Base-by-base conservation (phyloP, 768 basidiomycete species). In the Dentipellis fragilis region DNA sequence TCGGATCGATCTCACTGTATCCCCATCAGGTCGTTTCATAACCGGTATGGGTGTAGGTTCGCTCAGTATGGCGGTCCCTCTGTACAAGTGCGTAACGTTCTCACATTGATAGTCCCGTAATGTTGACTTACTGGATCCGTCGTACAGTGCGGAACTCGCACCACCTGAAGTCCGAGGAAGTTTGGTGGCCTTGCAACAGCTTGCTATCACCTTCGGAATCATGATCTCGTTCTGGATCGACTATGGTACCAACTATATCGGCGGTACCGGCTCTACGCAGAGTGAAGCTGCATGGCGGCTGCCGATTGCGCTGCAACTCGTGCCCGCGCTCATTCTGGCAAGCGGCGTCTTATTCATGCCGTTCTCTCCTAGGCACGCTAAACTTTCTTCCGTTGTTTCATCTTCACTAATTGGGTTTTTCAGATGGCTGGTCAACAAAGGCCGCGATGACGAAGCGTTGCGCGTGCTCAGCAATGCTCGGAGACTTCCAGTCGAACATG, bases 11-110 rank as follows among this genome's bases (percentile, higher is more conserved):
- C 29, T 29, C 29, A 74, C 40, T 14, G 40, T 42, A 14, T 8
- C 19, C 9, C 17, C 22, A 21, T 45, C 48, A 49, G 48, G 87
- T 52, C 81, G 88, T 23, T 89, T 87, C 61, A 69, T 90, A 52
- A 88, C 86, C 51, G 89, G 89, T 76, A 69, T 89, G 47, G 89
- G 87, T 50, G 85, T 91, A 16, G 89, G 89, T 10, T 86, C 87
- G 2, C 71, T 90, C 19, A 86, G 84, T 62, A 89, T 89, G 86
- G 78, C 79, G n/a, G 87, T 91, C 10, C 89, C 89, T 1, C 74
- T 90, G 38, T 89, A 87, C 74, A 89, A 89, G 67, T 66, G 16
- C 48, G 65, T 29, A 12, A 35, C 47, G 9, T 29, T 22, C 59
- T 36, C 12, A 23, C 49, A 37, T 23, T 36, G 22, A 21, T 29